Base-by-base conservation (phyloP, 805 yeast species). In the Suhomyces tanzawaensis region DNA sequence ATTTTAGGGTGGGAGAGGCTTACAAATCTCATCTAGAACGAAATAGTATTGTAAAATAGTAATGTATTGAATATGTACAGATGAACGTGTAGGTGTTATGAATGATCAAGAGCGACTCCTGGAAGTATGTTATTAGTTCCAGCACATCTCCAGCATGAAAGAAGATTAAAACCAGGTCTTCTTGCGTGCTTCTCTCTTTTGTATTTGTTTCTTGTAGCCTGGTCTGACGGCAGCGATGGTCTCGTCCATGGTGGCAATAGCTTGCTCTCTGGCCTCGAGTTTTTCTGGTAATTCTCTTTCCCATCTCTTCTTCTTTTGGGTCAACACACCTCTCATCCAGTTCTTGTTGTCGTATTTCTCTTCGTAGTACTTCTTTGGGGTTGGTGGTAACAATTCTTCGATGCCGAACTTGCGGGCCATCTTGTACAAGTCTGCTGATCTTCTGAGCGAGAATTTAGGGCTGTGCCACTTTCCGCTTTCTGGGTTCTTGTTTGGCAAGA, bases 371-470 rank as follows among this genome's bases (percentile, higher is more conserved):
- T 72, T 76, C 72, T 83, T 83, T 32, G 77, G 75, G 32, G 78
- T 55, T 19, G 76, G 71, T 19, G 97, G 97, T 58, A 90, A 67
- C 42, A 87, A 66, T 43, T 84, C 88, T 27, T 79, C 72, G 5
- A 90, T 71, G n/a, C 96, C 96, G 51, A 76, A 85, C 51, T 81
- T 76, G 55, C 77, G 72, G 2, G 96, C 96, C 54, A 84, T 63
- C 63, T 90, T 90, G 72, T 75, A 88, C 37, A 90, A 66, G 46
- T 82, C 95, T 14, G 90, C 79, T 53, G 86, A 89, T 52, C 91
- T 77, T 65, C 96, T 77, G 53, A 82, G 67, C 7, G 95, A 85
- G 62, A 77, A 85, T 48, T 79, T 72, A 18, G 97, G 86, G 42
- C 79, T 78, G 52, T 86, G 95, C 66, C 81, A 78, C 49, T 66